Conservation (phyloP, 192 early-diverging fungal genomes). For the Diversispora epigaea region DNA sequence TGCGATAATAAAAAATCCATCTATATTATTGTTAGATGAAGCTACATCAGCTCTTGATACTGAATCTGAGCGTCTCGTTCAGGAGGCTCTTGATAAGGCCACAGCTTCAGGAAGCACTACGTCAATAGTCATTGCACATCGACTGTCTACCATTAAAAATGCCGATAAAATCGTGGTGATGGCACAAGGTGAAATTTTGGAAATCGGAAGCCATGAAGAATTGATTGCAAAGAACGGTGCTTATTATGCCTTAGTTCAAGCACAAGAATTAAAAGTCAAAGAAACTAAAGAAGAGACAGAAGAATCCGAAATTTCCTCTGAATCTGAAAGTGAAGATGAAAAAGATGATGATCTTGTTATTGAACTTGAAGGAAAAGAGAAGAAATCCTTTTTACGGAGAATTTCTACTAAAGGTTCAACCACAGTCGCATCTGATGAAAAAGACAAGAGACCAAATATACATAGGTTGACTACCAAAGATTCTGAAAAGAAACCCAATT, state of each 20-base stretch:
- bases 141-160: slow-evolving; percentile 53
- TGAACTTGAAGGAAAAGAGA: slow-evolving; percentile 32
- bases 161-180: slow-evolving; percentile 51
- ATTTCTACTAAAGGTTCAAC: too few relatives aligned
- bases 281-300: slow-evolving; percentile 25
- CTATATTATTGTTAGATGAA: too few relatives aligned
- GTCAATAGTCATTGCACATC: background rate
- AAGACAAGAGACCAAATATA: slow-evolving; percentile 32
- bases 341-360: slow-evolving; percentile 31
- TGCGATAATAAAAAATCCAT: too few relatives aligned
- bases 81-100: too few relatives aligned
- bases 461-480: too few relatives aligned
- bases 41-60: too few relatives aligned
- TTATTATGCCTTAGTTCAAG: slow-evolving; percentile 56
- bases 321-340: slow-evolving; percentile 18
- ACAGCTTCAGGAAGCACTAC: too few relatives aligned
- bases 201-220: slow-evolving; percentile 50
- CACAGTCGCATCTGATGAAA: slow-evolving; percentile 35
- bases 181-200: slow-evolving; percentile 21
- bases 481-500: background rate
- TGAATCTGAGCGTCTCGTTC: too few relatives aligned
- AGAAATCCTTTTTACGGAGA: slow-evolving; percentile 23
- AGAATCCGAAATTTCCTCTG: too few relatives aligned
- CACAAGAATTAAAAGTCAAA: slow-evolving; percentile 56
- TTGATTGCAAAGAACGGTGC: slow-evolving; percentile 42